A percentile compares a stretch with the other conserved stretches of the same genome.
These are phyloP conservation scores for Leccinum obscurum DNA, from an alignment of 768 basidiomycete species.

Conservation along the genomic window DNA sequence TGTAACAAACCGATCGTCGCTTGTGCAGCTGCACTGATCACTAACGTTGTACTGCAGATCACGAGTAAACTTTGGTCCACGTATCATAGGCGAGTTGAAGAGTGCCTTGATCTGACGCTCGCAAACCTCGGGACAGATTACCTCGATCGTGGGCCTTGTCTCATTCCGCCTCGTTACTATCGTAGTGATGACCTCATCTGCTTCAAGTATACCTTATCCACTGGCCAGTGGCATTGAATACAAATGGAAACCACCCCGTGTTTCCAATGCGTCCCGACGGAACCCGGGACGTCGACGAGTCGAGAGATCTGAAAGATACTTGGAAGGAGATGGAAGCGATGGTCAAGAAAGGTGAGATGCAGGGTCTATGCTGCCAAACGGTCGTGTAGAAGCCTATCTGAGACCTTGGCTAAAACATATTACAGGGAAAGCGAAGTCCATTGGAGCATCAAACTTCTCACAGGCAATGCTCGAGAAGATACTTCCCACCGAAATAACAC, in stretches of 20 bases:
- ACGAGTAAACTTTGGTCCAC: conserved; percentile 74
- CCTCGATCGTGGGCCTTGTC: conserved; percentile 64
- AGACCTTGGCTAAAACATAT: conserved; percentile 7
- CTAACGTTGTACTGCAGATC: conserved; percentile 43
- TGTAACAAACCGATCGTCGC: conserved; percentile 22
- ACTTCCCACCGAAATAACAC: conserved; percentile 61
- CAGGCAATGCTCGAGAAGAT: conserved; percentile 68
- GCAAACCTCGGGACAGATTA: conserved; percentile 81
- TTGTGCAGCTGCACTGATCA: not conserved
- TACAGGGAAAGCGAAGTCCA: conserved; percentile 60
- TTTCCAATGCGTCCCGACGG: conserved; percentile 54
- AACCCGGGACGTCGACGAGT: conserved; percentile 63
- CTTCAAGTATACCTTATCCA: conserved; percentile 62
- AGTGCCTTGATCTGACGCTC: conserved; percentile 73
- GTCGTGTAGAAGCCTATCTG: conserved; percentile 4
- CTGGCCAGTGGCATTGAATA: conserved; percentile 79
- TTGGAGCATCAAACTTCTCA: conserved; percentile 80
- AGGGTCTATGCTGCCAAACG: not conserved
- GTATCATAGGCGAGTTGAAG: conserved; percentile 70
- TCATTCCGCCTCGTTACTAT: not conserved
- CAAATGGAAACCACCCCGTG: conserved; percentile 59
- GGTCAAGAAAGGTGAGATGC: conserved; percentile 53
- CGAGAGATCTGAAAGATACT: conserved; percentile 69
- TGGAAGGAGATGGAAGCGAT: conserved; percentile 85
- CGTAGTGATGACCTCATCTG: not conserved